phyloP scores from a whole-genome alignment of 305 asterid species.

The Rubia balearica region DNA sequence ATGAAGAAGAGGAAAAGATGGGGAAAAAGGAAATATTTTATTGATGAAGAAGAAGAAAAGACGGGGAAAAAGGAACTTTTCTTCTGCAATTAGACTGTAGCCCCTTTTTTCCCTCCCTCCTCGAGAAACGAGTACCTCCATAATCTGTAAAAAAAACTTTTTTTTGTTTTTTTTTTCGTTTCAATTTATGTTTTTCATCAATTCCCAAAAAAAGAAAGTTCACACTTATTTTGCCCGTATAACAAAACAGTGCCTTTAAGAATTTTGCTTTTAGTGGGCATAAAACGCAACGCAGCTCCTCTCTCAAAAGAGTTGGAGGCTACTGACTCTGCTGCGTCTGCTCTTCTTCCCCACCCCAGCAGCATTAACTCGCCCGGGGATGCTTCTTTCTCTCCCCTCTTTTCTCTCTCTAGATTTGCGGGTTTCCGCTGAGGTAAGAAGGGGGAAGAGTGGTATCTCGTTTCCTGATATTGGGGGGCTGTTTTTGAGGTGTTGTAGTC shows the following conservation, averaged over 20 bases:
- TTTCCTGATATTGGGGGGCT: not conserved
- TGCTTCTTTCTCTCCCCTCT: not conserved
- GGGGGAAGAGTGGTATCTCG: not conserved
- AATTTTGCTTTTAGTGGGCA: not conserved
- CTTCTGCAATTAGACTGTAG: not conserved
- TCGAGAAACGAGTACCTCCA: not conserved
- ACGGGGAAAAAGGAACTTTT: too few relatives aligned
- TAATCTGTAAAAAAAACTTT: too few relatives aligned
- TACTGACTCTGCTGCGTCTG: constrained; percentile 3
- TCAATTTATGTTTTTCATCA: not conserved
- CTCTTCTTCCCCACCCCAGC: constrained; percentile 1
- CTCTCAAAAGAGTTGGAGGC: not conserved
- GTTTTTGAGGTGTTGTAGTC: not conserved
- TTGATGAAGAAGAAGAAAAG: too few relatives aligned
- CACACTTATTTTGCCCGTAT: not conserved
- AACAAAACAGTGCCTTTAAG: not conserved
- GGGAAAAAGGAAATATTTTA: too few relatives aligned
- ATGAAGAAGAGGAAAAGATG: too few relatives aligned
- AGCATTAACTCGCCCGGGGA: not conserved
- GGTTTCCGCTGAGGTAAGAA: not conserved
- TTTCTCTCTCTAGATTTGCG: not conserved
- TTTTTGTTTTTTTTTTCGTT: not conserved
- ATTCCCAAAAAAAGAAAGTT: not conserved
- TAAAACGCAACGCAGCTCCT: constrained; percentile 3
- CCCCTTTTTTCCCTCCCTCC: not conserved